phyloP scores from a whole-genome alignment of 805 yeast genomes.

The Metschnikowia anglica region DNA sequence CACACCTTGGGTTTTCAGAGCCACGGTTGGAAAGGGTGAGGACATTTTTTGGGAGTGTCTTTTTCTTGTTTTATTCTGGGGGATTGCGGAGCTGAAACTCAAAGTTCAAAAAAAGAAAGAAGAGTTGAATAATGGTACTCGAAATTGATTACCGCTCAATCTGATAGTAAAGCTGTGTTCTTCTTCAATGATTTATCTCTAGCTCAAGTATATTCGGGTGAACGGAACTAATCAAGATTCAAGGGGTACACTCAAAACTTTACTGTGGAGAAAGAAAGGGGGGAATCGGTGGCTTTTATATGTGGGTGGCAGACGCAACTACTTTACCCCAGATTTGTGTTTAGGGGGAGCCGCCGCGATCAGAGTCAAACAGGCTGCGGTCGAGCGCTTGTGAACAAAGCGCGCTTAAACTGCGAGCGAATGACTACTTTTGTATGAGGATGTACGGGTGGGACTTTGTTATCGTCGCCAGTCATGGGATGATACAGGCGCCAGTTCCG shows the following conservation, averaged over 20 bases:
- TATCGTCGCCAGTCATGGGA: slow-evolving; percentile 8
- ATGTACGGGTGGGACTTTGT: slow-evolving; percentile 17
- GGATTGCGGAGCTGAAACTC: no score
- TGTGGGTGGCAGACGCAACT: slow-evolving; percentile 3
- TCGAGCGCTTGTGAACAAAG: slow-evolving; percentile 13
- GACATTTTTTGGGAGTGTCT: slow-evolving; percentile 11
- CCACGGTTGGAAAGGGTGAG: slow-evolving; percentile 46
- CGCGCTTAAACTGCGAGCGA: slow-evolving; percentile 7
- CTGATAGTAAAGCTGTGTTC: not conserved
- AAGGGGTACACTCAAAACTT: not conserved
- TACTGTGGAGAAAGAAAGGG: not conserved
- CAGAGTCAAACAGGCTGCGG: no score
- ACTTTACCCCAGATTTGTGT: slow-evolving; percentile 16
- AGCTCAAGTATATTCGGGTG: not conserved
- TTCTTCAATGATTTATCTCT: not conserved
- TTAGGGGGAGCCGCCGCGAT: slow-evolving; percentile 20
- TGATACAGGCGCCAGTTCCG: slow-evolving; percentile 1
- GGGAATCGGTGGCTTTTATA: slow-evolving; percentile 12
- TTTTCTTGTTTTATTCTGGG: no score
- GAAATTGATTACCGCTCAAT: no score
- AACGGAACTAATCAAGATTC: not conserved
- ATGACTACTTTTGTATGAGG: slow-evolving; percentile 10
- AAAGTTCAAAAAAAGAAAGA: no score
- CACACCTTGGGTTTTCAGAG: slow-evolving; percentile 50
- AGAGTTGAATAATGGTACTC: no score